These are phyloP conservation scores for Entophlyctis helioformis DNA, from an alignment of 192 early-diverging fungal genomes.

Conservation along the genomic window DNA sequence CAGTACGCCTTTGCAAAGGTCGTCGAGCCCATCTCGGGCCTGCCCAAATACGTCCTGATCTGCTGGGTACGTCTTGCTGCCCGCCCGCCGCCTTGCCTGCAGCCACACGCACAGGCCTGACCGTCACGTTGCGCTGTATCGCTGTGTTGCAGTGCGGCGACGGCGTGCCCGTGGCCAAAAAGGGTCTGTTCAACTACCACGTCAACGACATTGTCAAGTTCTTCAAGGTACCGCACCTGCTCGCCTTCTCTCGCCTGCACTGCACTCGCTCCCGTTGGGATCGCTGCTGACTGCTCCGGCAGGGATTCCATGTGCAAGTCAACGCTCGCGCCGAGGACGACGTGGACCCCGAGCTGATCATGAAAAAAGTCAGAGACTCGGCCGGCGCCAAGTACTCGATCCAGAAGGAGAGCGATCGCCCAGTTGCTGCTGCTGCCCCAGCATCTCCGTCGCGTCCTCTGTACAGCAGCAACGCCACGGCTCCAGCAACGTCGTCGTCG, in stretches of 20 bases:
- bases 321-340: slow-evolving; percentile 73
- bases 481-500: no score
- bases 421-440: slow-evolving; percentile 2
- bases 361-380: slow-evolving; percentile 70
- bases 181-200: slow-evolving; percentile 77
- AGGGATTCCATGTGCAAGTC: slow-evolving; percentile 80
- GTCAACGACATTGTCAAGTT: slow-evolving; percentile 69
- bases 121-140: no score
- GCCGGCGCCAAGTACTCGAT: slow-evolving; percentile 87
- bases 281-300: background rate
- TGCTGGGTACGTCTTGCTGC: slow-evolving; percentile 56
- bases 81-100: background rate
- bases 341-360: slow-evolving; percentile 69
- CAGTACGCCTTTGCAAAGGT: slow-evolving; percentile 79
- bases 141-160: slow-evolving; percentile 81
- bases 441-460: no score
- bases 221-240: slow-evolving; percentile 47
- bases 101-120: background rate
- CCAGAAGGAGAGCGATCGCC: slow-evolving; percentile 41
- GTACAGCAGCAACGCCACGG: no score
- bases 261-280: background rate
- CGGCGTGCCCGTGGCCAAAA: slow-evolving; percentile 81
- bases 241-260: background rate
- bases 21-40: slow-evolving; percentile 71
- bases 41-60: slow-evolving; percentile 85